A percentile compares a stretch with the other conserved stretches of the same genome.
Evolutionary conservation across 441 rosid genomes (phyloP).

Genomic region (Mallotus repandus): DNA sequence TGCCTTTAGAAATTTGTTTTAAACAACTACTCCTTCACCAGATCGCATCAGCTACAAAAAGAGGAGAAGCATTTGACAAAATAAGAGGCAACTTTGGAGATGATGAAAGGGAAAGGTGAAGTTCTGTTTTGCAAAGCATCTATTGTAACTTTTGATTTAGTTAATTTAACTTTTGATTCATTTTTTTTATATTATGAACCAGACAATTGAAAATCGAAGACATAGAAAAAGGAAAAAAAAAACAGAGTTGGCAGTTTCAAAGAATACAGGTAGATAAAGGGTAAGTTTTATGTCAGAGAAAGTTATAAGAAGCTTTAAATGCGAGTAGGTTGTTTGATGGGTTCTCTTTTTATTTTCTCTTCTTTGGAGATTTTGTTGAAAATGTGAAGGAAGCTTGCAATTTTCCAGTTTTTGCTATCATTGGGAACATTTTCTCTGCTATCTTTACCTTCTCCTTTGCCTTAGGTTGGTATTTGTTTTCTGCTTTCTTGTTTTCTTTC

Average conservation of each 20-base stretch:
- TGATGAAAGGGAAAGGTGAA: too few species aligned
- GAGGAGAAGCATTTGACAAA: too few species aligned
- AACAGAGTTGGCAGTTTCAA: conserved; percentile 23
- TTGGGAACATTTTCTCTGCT: conserved; percentile 90
- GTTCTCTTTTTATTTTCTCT: background rate
- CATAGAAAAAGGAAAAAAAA: background rate
- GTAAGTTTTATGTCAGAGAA: conserved; percentile 5
- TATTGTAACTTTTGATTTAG: too few species aligned
- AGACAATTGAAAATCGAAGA: background rate
- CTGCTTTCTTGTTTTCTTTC: background rate
- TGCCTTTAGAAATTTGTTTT: too few species aligned
- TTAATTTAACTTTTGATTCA: too few species aligned
- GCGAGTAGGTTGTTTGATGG: conserved; percentile 43
- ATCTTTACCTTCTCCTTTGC: conserved; percentile 97
- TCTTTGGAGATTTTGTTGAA: conserved; percentile 52
- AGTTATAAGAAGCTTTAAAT: conserved; percentile 49
- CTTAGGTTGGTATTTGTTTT: conserved; percentile 53
- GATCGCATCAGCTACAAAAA: too few species aligned
- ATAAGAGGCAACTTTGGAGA: too few species aligned
- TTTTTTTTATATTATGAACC: too few species aligned
- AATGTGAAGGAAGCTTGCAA: conserved; percentile 56
- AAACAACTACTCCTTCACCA: too few species aligned
- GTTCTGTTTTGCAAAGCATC: too few species aligned
- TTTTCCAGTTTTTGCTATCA: conserved; percentile 67
- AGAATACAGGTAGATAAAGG: conserved; percentile 28